Evolutionary conservation across 148 eudicot genomes (phyloP).

Genomic region (Vaccinium myrtillus): DNA sequence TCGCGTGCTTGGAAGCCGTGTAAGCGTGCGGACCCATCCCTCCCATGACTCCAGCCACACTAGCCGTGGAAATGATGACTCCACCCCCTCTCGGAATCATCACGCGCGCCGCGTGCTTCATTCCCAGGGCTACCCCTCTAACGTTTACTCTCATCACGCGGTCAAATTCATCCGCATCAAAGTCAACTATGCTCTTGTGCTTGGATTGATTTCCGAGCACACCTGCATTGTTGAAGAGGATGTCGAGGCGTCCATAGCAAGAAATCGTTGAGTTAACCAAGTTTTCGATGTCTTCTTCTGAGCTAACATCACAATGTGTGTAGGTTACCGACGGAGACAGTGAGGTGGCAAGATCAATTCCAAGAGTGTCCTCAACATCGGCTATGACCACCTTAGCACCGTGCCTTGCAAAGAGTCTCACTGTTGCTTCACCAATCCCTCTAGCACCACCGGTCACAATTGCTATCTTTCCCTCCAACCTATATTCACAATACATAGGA

Average conservation of each 20-base stretch:
- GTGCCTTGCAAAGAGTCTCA: conserved; percentile 47
- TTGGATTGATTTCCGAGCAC: conserved; percentile 32
- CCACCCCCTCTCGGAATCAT: conserved; percentile 35
- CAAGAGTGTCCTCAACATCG: conserved; percentile 52
- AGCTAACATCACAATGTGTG: conserved; percentile 59
- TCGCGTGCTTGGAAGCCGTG: conserved; percentile 44
- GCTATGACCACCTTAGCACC: conserved; percentile 72
- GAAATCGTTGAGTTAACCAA: conserved; percentile 25
- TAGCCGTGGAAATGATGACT: conserved; percentile 33
- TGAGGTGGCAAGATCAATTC: conserved; percentile 36
- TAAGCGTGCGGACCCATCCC: conserved; percentile 43
- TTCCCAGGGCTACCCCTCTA: conserved; percentile 31
- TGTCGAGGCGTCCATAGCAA: conserved; percentile 28
- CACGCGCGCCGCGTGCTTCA: conserved; percentile 44
- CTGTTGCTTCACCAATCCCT: conserved; percentile 73
- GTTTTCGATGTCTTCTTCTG: conserved; percentile 41
- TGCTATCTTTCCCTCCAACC: conserved; percentile 79
- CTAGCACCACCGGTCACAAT: conserved; percentile 77
- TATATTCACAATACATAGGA: conserved; percentile 4
- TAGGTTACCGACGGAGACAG: conserved; percentile 34
- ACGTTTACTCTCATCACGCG: conserved; percentile 36
- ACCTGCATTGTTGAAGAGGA: conserved; percentile 44
- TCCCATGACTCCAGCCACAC: conserved; percentile 41
- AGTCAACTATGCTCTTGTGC: conserved; percentile 35
- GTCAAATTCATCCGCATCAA: conserved; percentile 31